Percentiles rank a stretch among this genome's conserved stretches.
Conservation (phyloP, 1,284 basidiomycete genomes). For the Gymnopus androsaceus region DNA sequence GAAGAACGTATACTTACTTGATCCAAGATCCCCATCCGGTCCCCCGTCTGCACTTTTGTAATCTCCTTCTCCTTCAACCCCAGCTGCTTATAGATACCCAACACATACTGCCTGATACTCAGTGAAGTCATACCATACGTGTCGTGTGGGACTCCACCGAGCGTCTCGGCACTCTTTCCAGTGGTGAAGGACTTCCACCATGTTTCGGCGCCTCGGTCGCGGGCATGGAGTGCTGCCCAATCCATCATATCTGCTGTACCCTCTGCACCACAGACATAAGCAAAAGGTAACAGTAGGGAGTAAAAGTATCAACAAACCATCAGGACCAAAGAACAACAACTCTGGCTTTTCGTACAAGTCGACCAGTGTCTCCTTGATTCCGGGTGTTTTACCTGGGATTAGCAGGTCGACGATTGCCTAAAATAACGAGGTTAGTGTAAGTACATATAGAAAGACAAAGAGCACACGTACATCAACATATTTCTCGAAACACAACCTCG, state of each 20-base stretch:
- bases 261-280: conserved; percentile 58
- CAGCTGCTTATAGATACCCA: conserved; percentile 94
- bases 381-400: conserved; percentile 89
- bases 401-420: conserved; percentile 87
- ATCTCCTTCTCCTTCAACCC: conserved; percentile 96
- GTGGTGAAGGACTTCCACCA: conserved; percentile 99
- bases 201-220: conserved; percentile 78
- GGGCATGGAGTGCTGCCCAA: conserved; percentile 94
- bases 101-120: conserved; percentile 93
- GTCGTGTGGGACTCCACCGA: conserved; percentile 93
- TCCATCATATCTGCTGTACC: conserved; percentile 99
- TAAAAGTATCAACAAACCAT: conserved; percentile 54
- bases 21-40: conserved; percentile 96
- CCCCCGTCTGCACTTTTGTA: conserved; percentile 99
- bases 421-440: not conserved
- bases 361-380: conserved; percentile 94
- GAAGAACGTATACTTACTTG: too few species aligned
- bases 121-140: conserved; percentile 88
- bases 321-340: conserved; percentile 97
- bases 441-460: conserved; percentile 1
- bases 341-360: conserved; percentile 92
- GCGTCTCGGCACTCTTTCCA: conserved; percentile 89
- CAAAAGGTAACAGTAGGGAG: too few species aligned
- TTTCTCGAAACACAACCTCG: conserved; percentile 92
- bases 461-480: conserved; percentile 84